phyloP scores from a whole-genome alignment of 495 filamentous ascomycete species.

The Hypoxylon fuscum region DNA sequence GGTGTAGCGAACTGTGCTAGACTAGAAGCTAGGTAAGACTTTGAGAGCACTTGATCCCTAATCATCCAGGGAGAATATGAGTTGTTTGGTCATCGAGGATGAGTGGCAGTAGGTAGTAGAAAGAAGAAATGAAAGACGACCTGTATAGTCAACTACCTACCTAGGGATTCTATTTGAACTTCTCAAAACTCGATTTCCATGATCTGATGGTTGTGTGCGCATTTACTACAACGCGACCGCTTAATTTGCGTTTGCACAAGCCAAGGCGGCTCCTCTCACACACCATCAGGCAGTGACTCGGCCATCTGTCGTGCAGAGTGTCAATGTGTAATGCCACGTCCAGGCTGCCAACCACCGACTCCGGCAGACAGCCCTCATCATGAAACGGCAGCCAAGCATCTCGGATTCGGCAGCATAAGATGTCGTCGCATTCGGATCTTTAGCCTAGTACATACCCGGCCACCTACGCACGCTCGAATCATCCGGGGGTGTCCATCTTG shows the following conservation, averaged over 20 bases:
- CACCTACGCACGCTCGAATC: conserved; percentile 28
- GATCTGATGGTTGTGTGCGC: conserved; percentile 19
- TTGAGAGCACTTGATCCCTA: too few relatives aligned
- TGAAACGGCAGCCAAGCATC: conserved; percentile 34
- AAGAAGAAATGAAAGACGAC: background rate
- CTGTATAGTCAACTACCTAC: conserved; percentile 8
- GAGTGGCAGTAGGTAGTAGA: background rate
- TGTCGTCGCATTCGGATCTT: conserved; percentile 39
- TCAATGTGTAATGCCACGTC: conserved; percentile 20
- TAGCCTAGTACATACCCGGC: conserved; percentile 36
- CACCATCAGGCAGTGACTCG: background rate
- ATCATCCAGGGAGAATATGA: background rate
- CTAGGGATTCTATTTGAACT: conserved; percentile 12
- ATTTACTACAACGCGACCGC: conserved; percentile 27
- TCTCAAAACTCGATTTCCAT: conserved; percentile 20
- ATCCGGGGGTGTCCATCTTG: conserved; percentile 27
- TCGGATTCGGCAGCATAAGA: conserved; percentile 34
- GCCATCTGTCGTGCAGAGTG: conserved; percentile 7
- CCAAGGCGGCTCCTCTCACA: conserved; percentile 21
- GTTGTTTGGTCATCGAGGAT: background rate
- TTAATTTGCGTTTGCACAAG: conserved; percentile 35
- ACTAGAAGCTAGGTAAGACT: background rate
- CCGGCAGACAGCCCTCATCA: conserved; percentile 25
- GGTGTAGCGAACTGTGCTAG: background rate
- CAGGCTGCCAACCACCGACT: conserved; percentile 13